Evolutionary conservation across 2,329 filamentous ascomycete genomes (phyloP), one percentile per base, ranked within the genome.

Genomic region (Fusarium gaditjirri): DNA sequence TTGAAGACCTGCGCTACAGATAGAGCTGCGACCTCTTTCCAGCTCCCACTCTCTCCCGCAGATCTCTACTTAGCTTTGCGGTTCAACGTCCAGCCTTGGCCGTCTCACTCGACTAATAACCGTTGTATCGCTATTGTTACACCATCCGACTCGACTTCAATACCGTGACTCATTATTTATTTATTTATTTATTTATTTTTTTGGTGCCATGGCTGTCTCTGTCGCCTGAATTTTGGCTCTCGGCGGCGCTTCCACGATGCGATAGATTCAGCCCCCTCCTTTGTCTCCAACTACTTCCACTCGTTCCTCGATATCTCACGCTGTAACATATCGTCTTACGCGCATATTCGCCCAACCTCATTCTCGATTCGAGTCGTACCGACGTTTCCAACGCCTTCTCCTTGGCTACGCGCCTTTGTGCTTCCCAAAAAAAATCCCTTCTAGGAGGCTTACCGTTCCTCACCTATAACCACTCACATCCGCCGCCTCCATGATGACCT

Each of bases 181-280:
- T 29, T 25, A 25, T 50, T 50, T n/a, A n/a, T n/a, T n/a, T n/a
- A n/a, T n/a, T n/a, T n/a, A n/a, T 25, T 46, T 13, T 46, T 36
- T 36, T 46, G 38, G 65, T 75, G 73, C 59, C 61, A 77, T 77
- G 76, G 73, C 68, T 76, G 50, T 68, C 60, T 68, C 52, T 55
- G 58, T 59, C 53, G 47, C 70, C 64, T 77, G 66, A 77, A 74
- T 60, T 53, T 44, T 60, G 56, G 75, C 64, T 75, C 49, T 61
- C 35, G 63, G 74, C 67, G 69, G 71, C 66, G 57, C 71, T 75
- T 63, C 59, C 75, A 65, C 60, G 55, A 77, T 77, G 75, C 74
- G 69, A 75, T 76, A 77, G 62, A 61, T 60, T 50, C 65, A 64
- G 65, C 61, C 64, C 65, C 63, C 62, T 71, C 73, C 68, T 70